Evolutionary conservation across 441 rosid genomes (phyloP).

Genomic region (Flueggea neowawraea): DNA sequence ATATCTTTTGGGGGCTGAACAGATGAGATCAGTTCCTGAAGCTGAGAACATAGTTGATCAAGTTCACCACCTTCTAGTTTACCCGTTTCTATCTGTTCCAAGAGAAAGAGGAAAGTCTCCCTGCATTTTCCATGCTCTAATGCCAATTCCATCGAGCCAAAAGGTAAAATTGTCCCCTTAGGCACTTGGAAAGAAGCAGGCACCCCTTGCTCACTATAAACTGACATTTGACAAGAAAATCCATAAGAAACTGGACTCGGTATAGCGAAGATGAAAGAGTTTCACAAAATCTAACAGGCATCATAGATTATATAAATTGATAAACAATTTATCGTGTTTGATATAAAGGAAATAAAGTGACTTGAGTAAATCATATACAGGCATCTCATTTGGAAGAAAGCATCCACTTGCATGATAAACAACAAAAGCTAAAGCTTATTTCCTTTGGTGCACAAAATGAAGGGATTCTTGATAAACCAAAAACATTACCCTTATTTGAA

Average conservation of each 20-base stretch:
- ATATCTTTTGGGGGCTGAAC: conserved; percentile 51
- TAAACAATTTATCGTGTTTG: no score
- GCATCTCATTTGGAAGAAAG: no score
- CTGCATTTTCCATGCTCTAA: conserved; percentile 45
- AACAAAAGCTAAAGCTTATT: not conserved
- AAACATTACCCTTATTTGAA: conserved; percentile 55
- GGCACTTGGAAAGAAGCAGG: conserved; percentile 88
- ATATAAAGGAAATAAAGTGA: no score
- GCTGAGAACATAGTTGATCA: conserved; percentile 53
- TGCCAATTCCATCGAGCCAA: conserved; percentile 88
- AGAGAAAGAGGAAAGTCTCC: conserved; percentile 49
- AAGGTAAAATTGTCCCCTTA: conserved; percentile 76
- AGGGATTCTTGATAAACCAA: not conserved
- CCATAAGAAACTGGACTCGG: conserved; percentile 2
- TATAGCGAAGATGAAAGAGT: no score
- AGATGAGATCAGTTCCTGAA: conserved; percentile 64
- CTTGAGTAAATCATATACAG: no score
- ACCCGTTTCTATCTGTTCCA: conserved; percentile 70
- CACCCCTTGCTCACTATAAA: conserved; percentile 70
- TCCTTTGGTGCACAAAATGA: not conserved
- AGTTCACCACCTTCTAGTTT: conserved; percentile 62
- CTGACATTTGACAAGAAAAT: conserved; percentile 38
- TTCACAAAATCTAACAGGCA: no score
- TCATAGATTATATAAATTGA: no score
- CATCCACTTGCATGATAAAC: no score